Evolutionary conservation across 2,329 filamentous ascomycete species (phyloP), one percentile per base, ranked within the genome.

Genomic region (Penicillium aurantiogriseum): DNA sequence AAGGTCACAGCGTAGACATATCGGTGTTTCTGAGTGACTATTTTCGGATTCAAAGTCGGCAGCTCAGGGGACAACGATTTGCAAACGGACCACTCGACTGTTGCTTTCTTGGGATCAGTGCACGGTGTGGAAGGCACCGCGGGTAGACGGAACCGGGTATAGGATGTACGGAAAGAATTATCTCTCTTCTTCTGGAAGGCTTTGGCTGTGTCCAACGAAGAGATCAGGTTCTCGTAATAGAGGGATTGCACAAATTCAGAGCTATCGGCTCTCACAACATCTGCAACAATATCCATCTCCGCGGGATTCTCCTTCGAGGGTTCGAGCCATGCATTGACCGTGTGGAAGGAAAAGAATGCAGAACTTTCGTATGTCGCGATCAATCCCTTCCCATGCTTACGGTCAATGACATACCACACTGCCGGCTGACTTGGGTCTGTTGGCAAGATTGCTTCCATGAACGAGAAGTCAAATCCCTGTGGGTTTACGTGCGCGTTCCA

Each of bases 301-400:
- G 76, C 71, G 0, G 67, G 58, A 0, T 66, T 62, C 2, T 68
- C 51, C 27, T 70, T 52, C 0, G 73, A 77, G 0, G 72, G 64
- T 61, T 90, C 83, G 66, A 93, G 89, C 70, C 87, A 94, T 0
- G 89, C 84, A 64, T 95, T 95, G 69, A 91, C 79, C 0, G 84
- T 85, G 74, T 96, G 91, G 72, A 95, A 95, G 73, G 85, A 88
- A 77, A 92, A 95, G 46, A 86, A 86, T 0, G 88, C 82, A 0
- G 84, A 80, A 17, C 84, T 88, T 19, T 87, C 82, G 66, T 89
- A 92, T 2, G 81, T 83, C 8, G 85, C 87, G 0, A 94, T 81
- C 0, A 94, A 76, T 0, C 90, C 90, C 47, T 80, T 79, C 4
- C 80, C 82, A 79, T 74, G 4, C 70, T 79, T 69, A 1, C 90